Conservation (phyloP, 2,329 filamentous ascomycete genomes). For the Fusarium oxysporum region DNA sequence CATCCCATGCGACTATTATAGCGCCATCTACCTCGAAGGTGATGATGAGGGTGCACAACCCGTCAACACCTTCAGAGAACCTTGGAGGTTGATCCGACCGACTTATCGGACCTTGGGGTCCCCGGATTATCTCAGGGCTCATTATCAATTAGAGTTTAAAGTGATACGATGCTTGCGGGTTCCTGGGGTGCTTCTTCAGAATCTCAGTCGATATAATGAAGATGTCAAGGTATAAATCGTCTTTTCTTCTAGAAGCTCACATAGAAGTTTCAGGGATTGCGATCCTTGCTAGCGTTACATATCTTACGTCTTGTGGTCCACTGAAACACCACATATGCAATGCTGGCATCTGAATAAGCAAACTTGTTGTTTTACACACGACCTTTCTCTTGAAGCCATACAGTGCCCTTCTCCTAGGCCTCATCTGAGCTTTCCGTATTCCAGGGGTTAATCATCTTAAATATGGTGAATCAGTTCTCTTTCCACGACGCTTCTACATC, state of each 20-base stretch:
- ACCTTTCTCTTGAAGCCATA: not conserved
- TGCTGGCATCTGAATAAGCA: conserved; percentile 23
- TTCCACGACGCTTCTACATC: conserved; percentile 40
- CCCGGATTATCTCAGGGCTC: not conserved
- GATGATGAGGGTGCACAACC: not conserved
- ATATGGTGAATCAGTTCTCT: conserved; percentile 37
- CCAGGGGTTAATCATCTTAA: not conserved
- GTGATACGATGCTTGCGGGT: not conserved
- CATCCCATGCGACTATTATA: not conserved
- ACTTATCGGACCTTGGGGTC: not conserved
- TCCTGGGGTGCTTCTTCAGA: not conserved
- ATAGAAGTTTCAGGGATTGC: conserved; percentile 24
- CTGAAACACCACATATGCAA: not conserved
- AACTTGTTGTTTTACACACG: not conserved
- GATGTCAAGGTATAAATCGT: not conserved
- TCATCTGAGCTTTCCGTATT: not conserved
- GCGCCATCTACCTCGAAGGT: not conserved
- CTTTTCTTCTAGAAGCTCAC: conserved; percentile 22
- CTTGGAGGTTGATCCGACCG: not conserved
- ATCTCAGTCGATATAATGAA: conserved; percentile 7
- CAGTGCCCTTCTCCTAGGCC: not conserved
- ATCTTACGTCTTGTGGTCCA: conserved; percentile 14
- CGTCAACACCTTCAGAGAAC: not conserved
- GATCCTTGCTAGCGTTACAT: conserved; percentile 40
- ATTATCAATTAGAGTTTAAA: not conserved